phyloP scores from a whole-genome alignment of 441 rosid genomes.

The Macaranga tanarius region DNA sequence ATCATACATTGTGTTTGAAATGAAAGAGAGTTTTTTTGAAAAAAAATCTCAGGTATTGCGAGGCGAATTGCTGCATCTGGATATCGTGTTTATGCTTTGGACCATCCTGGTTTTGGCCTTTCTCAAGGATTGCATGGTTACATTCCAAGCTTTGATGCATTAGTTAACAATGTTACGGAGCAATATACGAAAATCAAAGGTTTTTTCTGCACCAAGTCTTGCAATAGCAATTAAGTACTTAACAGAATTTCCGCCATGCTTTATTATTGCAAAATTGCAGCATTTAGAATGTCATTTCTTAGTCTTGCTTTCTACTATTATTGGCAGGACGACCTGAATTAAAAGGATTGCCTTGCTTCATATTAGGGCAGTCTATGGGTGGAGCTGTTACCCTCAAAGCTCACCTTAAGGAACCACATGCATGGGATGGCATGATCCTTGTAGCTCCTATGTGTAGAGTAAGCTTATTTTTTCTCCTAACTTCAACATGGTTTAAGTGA shows the following conservation, averaged over 20 bases:
- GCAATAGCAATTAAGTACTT: not conserved
- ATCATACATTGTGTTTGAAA: not conserved
- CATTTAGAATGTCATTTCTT: not conserved
- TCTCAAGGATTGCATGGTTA: constrained; percentile 95
- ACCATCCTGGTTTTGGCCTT: constrained; percentile 85
- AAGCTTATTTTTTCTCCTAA: constrained; percentile 31
- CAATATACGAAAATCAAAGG: constrained; percentile 75
- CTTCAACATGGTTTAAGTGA: constrained; percentile 6
- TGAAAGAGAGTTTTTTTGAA: constrained; percentile 15
- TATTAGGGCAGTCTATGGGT: constrained; percentile 96
- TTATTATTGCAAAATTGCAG: constrained; percentile 3
- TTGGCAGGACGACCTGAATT: constrained; percentile 62
- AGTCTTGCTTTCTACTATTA: constrained; percentile 16
- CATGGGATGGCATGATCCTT: constrained; percentile 86
- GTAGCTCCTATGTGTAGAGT: constrained; percentile 99
- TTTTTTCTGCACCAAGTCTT: constrained; percentile 16
- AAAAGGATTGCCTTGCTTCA: constrained; percentile 65
- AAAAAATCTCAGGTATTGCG: constrained; percentile 64
- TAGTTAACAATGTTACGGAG: constrained; percentile 73
- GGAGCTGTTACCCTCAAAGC: constrained; percentile 87
- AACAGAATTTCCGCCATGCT: not conserved
- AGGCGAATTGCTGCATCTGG: constrained; percentile 65
- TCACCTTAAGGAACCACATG: constrained; percentile 59
- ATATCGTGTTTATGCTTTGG: constrained; percentile 76
- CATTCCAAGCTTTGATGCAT: constrained; percentile 62